Conservation (phyloP, 257 asterid species). For the Solanum dulcamara region DNA sequence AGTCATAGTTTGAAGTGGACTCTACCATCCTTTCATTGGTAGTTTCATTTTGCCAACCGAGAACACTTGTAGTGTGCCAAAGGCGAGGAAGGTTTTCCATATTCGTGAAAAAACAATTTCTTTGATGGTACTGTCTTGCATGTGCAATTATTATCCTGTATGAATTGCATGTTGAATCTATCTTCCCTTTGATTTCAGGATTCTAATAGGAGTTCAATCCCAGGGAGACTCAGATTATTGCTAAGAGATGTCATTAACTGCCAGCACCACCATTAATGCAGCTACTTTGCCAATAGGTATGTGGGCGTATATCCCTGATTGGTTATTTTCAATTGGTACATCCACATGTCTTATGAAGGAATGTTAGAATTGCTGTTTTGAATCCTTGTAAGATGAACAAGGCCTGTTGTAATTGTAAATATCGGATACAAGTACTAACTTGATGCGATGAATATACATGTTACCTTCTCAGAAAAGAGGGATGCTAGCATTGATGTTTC, state of each 20-base stretch:
- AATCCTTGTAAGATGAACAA: neutral
- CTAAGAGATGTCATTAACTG: slow-evolving; percentile 25
- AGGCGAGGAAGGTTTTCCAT: neutral
- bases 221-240: neutral
- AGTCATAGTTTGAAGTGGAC: neutral
- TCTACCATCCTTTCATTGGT: neutral
- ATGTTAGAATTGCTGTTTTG: neutral
- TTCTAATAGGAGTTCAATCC: neutral
- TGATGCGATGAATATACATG: neutral
- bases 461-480: neutral
- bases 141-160: neutral
- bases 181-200: neutral
- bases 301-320: neutral
- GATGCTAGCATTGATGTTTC: neutral
- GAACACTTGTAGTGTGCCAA: neutral
- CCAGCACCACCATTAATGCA: slow-evolving; percentile 21
- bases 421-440: neutral
- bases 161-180: neutral
- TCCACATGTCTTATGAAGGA: neutral
- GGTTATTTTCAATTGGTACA: neutral
- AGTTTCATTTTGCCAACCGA: neutral
- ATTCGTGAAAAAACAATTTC: neutral
- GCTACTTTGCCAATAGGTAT: slow-evolving; percentile 22
- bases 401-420: neutral
- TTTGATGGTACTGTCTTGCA: neutral